Conservation (phyloP, 257 asterid species). For the Primulina tabacum region DNA sequence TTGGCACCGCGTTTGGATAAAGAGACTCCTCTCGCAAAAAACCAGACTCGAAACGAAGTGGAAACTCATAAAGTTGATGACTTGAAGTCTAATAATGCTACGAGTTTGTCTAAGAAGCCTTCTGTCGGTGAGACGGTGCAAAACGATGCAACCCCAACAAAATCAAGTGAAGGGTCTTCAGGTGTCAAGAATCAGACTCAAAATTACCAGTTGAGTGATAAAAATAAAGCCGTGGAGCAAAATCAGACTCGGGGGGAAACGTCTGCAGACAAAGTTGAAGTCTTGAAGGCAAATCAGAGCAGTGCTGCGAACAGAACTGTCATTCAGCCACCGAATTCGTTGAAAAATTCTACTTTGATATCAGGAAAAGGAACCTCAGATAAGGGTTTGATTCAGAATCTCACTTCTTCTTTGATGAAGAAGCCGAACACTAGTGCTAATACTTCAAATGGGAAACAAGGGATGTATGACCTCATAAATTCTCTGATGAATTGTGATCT, state of each 20-base stretch:
- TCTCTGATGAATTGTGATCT: slow-evolving; percentile 61
- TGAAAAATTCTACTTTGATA: slow-evolving; percentile 24
- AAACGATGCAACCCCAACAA: slow-evolving; percentile 10
- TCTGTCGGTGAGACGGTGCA: slow-evolving; percentile 19
- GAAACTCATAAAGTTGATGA: slow-evolving; percentile 20
- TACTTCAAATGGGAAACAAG: slow-evolving; percentile 24
- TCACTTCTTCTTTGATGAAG: slow-evolving; percentile 43
- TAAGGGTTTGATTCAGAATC: slow-evolving; percentile 38
- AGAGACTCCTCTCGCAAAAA: slow-evolving; percentile 11
- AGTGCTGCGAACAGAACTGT: slow-evolving; percentile 23
- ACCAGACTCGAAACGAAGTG: slow-evolving; percentile 19
- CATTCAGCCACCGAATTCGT: slow-evolving; percentile 26
- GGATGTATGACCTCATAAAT: slow-evolving; percentile 46
- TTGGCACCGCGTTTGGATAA: slow-evolving; percentile 25
- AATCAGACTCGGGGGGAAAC: slow-evolving; percentile 29
- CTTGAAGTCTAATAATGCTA: slow-evolving; percentile 25
- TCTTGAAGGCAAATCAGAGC: slow-evolving; percentile 33
- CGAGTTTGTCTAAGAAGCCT: slow-evolving; percentile 27
- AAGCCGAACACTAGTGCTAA: slow-evolving; percentile 32
- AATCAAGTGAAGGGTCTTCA: slow-evolving; percentile 22
- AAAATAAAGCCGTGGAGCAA: slow-evolving; percentile 35
- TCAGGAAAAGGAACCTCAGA: slow-evolving; percentile 38
- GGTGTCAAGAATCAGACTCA: slow-evolving; percentile 37
- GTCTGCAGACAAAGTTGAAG: slow-evolving; percentile 22
- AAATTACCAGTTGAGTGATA: slow-evolving; percentile 25